Evolutionary conservation across 768 basidiomycete species (phyloP).

Genomic region (Omphalotus guepiniiformis): DNA sequence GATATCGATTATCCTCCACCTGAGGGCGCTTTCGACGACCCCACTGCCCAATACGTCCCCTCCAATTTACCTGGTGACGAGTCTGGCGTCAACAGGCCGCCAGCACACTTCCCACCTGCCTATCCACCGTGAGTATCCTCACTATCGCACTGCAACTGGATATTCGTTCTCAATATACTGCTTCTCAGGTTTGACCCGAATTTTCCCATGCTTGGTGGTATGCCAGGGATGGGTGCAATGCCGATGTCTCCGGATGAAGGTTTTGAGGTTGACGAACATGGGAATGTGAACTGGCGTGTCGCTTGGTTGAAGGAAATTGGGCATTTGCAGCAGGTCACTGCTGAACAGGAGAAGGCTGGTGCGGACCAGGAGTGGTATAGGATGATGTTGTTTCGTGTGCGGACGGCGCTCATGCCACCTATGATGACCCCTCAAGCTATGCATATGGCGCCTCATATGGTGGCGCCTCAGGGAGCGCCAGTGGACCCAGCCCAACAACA

Average conservation of each 20-base stretch:
- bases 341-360: constrained; percentile 77
- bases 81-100: constrained; percentile 54
- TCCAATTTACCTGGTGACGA: constrained; percentile 58
- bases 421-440: constrained; percentile 16
- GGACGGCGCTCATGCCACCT: constrained; percentile 62
- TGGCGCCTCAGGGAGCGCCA: background rate
- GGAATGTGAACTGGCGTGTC: constrained; percentile 74
- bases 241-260: constrained; percentile 62
- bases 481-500: background rate
- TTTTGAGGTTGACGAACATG: constrained; percentile 71
- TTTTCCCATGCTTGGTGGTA: constrained; percentile 62
- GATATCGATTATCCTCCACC: constrained; percentile 64
- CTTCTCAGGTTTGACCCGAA: constrained; percentile 64
- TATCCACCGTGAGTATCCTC: constrained; percentile 50
- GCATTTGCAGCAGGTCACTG: constrained; percentile 70
- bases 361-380: constrained; percentile 82
- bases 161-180: constrained; percentile 1
- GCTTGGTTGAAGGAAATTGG: constrained; percentile 80
- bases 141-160: constrained; percentile 6
- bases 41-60: constrained; percentile 54
- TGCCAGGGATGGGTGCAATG: constrained; percentile 58
- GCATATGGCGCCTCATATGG: constrained; percentile 9
- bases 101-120: constrained; percentile 56
- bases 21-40: constrained; percentile 51
- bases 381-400: constrained; percentile 80